Percentiles rank a stretch among this genome's conserved stretches.
Conservation (phyloP, 345 rosid species). For the Atalantia buxifolia region DNA sequence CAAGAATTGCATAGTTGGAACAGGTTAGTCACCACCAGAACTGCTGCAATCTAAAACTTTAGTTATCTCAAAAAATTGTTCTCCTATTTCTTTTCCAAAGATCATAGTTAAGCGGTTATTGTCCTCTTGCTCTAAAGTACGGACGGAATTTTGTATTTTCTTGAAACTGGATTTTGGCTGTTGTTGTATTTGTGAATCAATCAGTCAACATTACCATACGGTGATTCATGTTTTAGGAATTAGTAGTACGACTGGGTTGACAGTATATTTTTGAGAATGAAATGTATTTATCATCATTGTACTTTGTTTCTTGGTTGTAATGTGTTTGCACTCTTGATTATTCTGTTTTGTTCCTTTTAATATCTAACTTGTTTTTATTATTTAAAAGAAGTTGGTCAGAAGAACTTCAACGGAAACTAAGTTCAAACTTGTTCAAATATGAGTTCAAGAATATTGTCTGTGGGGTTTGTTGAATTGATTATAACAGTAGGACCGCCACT, state of each 20-base stretch:
- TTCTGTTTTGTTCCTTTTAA: neutral
- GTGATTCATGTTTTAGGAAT: neutral
- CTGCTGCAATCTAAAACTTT: constrained; percentile 7
- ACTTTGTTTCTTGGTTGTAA: neutral
- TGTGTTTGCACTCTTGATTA: neutral
- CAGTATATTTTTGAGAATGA: neutral
- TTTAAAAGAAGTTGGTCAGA: neutral
- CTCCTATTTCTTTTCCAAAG: neutral
- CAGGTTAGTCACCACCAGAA: constrained; percentile 44
- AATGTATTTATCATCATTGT: neutral
- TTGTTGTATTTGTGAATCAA: neutral
- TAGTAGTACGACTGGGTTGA: neutral
- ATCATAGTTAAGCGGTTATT: neutral
- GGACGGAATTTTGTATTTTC: neutral
- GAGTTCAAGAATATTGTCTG: neutral
- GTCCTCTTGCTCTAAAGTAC: neutral
- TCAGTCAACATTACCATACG: neutral
- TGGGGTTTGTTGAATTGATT: neutral
- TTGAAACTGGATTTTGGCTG: neutral
- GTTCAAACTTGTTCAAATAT: neutral
- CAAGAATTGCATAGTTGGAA: constrained; percentile 49
- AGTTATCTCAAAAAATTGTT: neutral
- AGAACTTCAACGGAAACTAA: neutral
- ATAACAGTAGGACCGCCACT: neutral
- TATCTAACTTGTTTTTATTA: neutral